Evolutionary conservation across 768 basidiomycete species (phyloP).

Genomic region (Lactarius tabidus): DNA sequence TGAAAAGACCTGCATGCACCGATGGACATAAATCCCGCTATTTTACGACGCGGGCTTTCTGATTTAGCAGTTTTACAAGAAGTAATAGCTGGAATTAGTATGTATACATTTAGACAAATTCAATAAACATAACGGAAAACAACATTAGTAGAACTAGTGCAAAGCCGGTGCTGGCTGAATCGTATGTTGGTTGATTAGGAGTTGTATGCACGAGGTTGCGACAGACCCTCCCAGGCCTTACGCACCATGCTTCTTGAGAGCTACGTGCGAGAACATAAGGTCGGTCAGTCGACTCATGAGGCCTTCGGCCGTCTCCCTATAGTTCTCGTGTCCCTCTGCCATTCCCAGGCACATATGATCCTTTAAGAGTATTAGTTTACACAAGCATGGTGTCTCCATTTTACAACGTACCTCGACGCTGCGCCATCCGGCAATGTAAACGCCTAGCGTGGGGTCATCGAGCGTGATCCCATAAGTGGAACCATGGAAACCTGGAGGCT

Average conservation of each 20-base stretch:
- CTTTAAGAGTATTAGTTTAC: background rate
- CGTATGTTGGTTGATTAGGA: background rate
- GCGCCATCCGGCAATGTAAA: constrained; percentile 1
- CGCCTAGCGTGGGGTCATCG: constrained; percentile 1
- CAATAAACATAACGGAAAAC: background rate
- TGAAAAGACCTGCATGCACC: too few relatives aligned
- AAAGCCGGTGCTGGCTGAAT: background rate
- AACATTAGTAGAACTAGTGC: background rate
- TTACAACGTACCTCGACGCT: constrained; percentile 6
- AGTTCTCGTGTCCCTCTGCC: background rate
- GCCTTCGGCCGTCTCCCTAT: background rate
- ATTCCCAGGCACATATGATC: background rate
- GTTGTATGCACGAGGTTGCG: background rate
- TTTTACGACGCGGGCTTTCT: too few relatives aligned
- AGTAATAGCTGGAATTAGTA: background rate
- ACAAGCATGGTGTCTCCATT: background rate
- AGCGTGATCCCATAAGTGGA: background rate
- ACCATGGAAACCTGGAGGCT: background rate
- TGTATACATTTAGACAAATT: background rate
- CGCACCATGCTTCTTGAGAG: background rate
- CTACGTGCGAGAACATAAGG: background rate
- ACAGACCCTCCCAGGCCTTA: background rate
- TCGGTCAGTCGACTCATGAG: background rate
- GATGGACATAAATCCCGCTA: too few relatives aligned
- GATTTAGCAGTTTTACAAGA: too few relatives aligned